Conservation (phyloP, 2,329 filamentous ascomycete genomes). For the Botrytis deweyae region DNA sequence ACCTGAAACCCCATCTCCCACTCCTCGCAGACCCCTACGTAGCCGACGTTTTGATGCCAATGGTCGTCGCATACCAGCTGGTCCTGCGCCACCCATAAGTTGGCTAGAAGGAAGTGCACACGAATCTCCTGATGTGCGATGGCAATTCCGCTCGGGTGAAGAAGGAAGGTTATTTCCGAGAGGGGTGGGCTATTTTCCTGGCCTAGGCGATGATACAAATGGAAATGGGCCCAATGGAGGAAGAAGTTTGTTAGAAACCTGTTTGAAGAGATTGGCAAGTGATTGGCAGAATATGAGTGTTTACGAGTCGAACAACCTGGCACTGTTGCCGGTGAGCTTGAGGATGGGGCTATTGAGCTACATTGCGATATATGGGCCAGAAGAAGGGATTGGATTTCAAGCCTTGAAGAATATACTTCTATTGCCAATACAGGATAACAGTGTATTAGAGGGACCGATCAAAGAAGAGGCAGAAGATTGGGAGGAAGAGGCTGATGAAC, state of each 20-base stretch:
- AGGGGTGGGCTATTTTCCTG: slow-evolving; percentile 42
- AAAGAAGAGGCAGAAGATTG: slow-evolving; percentile 29
- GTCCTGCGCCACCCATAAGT: slow-evolving; percentile 58
- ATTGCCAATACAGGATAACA: slow-evolving; percentile 30
- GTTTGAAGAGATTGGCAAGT: slow-evolving; percentile 50
- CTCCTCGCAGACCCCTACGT: slow-evolving; percentile 40
- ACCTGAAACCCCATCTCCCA: slow-evolving; percentile 52
- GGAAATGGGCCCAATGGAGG: background rate
- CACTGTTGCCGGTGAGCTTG: slow-evolving; percentile 53
- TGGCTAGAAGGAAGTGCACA: slow-evolving; percentile 48
- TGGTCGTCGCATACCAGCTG: slow-evolving; percentile 55
- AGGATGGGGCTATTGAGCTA: slow-evolving; percentile 53
- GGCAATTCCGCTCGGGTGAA: background rate
- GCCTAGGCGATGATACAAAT: slow-evolving; percentile 35
- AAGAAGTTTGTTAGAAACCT: slow-evolving; percentile 48
- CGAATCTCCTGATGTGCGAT: slow-evolving; percentile 27
- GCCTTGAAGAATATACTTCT: slow-evolving; percentile 52
- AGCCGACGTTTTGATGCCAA: slow-evolving; percentile 46
- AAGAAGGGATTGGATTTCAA: slow-evolving; percentile 49
- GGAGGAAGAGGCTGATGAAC: slow-evolving; percentile 25
- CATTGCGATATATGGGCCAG: slow-evolving; percentile 46
- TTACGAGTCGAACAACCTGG: slow-evolving; percentile 58
- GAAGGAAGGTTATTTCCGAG: slow-evolving; percentile 36
- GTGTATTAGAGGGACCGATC: background rate
- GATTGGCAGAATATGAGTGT: slow-evolving; percentile 56